Percentiles rank a stretch among this genome's conserved stretches.
Evolutionary conservation across 1,139 yeast species (phyloP).

Genomic region (Geotrichum australiense): DNA sequence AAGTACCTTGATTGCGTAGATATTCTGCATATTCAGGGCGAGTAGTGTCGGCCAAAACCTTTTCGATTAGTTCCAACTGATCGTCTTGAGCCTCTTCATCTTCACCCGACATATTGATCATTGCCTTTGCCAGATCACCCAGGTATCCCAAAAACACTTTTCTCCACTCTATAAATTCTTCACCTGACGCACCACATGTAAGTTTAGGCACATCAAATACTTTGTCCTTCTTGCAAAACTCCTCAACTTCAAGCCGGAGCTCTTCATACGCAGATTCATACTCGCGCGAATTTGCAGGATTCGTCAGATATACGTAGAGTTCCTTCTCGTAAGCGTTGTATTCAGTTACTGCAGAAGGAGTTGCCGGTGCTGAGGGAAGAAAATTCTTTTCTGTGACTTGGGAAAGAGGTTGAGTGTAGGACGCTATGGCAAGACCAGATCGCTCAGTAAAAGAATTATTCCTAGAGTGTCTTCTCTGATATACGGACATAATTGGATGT

Average conservation of each 20-base stretch:
- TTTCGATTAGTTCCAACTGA: constrained; percentile 13
- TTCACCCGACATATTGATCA: constrained; percentile 13
- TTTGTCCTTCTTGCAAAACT: constrained; percentile 7
- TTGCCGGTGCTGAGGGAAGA: neutral
- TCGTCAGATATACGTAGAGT: constrained; percentile 12
- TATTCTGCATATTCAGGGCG: constrained; percentile 13
- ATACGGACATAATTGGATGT: no score
- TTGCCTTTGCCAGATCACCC: constrained; percentile 11
- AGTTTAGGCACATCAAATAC: constrained; percentile 8
- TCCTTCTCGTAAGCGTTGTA: constrained; percentile 10
- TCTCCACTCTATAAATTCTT: constrained; percentile 13
- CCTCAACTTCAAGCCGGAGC: constrained; percentile 9
- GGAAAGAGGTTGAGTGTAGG: neutral
- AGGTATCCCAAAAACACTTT: constrained; percentile 10
- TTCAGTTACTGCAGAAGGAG: neutral
- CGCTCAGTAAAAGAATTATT: neutral
- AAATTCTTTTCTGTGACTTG: no score
- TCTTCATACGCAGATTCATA: constrained; percentile 13
- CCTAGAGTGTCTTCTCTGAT: constrained; percentile 1
- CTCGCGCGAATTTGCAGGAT: constrained; percentile 14
- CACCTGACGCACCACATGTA: constrained; percentile 13
- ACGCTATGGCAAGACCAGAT: neutral
- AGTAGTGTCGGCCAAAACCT: constrained; percentile 8
- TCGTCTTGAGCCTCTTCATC: constrained; percentile 15
- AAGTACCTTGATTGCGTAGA: constrained; percentile 10